phyloP scores from a whole-genome alignment of 1,139 yeast genomes.

The Nematodospora anomalae region DNA sequence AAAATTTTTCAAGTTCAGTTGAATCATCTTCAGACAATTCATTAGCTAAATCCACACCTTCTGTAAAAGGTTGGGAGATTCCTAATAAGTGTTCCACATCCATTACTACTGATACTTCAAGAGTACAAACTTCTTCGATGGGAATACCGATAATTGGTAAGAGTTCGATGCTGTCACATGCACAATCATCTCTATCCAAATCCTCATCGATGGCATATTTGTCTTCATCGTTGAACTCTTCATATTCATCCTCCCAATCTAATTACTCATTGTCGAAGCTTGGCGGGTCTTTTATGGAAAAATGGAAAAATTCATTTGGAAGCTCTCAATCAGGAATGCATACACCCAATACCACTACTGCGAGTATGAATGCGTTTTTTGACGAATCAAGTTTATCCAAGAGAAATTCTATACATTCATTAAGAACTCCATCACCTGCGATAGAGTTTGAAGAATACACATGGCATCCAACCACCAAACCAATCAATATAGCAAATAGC shows the following conservation, averaged over 20 bases:
- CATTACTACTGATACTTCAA: conserved; percentile 18
- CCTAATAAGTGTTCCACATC: conserved; percentile 35
- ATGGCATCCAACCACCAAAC: conserved; percentile 24
- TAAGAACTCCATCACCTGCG: conserved; percentile 50
- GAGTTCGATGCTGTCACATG: conserved; percentile 12
- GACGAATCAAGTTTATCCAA: conserved; percentile 22
- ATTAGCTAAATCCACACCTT: conserved; percentile 25
- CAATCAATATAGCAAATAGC: conserved; percentile 12
- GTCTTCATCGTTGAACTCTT: conserved; percentile 42
- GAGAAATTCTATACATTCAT: conserved; percentile 31
- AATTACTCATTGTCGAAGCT: conserved; percentile 41
- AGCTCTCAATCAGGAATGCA: conserved; percentile 6
- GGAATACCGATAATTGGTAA: conserved; percentile 13
- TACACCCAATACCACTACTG: conserved; percentile 4
- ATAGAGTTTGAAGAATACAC: conserved; percentile 46
- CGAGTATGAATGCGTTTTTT: conserved; percentile 18
- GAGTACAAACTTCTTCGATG: conserved; percentile 14
- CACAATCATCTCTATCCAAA: conserved; percentile 28
- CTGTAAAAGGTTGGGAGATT: conserved; percentile 46
- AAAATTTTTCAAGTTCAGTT: conserved; percentile 14
- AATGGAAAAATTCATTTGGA: conserved; percentile 41
- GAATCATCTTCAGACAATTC: conserved; percentile 33
- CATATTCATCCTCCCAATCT: conserved; percentile 28
- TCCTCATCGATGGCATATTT: conserved; percentile 45
- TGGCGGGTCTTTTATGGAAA: conserved; percentile 50